A percentile compares a stretch with the other conserved stretches of the same genome.
phyloP scores from a whole-genome alignment of 139 green algal genomes.

The Chlorella sp. region DNA sequence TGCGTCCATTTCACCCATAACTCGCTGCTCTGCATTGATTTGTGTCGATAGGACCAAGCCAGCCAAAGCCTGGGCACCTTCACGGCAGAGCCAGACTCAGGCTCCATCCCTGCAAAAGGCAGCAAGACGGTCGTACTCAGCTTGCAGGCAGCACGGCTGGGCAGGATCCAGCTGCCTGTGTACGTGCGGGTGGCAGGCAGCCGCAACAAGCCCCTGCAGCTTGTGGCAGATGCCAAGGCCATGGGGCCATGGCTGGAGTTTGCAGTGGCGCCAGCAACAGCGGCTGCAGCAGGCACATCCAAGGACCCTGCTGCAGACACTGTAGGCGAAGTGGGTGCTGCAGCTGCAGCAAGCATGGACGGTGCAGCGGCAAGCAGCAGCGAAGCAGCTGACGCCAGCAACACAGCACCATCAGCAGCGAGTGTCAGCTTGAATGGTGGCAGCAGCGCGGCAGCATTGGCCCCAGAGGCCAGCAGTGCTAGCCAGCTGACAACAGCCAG shows the following conservation, averaged over 20 bases:
- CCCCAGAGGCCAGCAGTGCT: neutral
- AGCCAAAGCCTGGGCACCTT: constrained; percentile 51
- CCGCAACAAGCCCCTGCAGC: constrained; percentile 44
- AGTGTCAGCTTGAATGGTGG: neutral
- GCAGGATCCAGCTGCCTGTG: constrained; percentile 64
- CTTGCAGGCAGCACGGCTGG: constrained; percentile 52
- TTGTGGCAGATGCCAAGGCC: constrained; percentile 49
- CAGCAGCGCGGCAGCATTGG: neutral
- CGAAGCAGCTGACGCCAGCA: neutral
- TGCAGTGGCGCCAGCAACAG: neutral
- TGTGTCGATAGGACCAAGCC: constrained; percentile 55
- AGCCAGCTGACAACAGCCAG: neutral
- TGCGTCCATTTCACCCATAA: too few relatives aligned
- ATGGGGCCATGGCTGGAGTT: constrained; percentile 50
- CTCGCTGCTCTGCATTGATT: too few relatives aligned
- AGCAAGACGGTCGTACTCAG: constrained; percentile 25
- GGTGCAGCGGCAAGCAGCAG: neutral
- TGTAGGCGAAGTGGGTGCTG: neutral
- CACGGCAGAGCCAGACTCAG: constrained; percentile 35
- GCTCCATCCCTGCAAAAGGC: constrained; percentile 51
- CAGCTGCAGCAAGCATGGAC: neutral
- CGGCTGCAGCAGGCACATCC: too few relatives aligned
- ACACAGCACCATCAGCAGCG: too few relatives aligned
- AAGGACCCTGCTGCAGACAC: too few relatives aligned
- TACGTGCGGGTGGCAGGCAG: constrained; percentile 51